Percentiles rank a stretch among this genome's conserved stretches.
Evolutionary conservation across 1,284 basidiomycete genomes (phyloP).

Genomic region (Rhodotorula sp.): DNA sequence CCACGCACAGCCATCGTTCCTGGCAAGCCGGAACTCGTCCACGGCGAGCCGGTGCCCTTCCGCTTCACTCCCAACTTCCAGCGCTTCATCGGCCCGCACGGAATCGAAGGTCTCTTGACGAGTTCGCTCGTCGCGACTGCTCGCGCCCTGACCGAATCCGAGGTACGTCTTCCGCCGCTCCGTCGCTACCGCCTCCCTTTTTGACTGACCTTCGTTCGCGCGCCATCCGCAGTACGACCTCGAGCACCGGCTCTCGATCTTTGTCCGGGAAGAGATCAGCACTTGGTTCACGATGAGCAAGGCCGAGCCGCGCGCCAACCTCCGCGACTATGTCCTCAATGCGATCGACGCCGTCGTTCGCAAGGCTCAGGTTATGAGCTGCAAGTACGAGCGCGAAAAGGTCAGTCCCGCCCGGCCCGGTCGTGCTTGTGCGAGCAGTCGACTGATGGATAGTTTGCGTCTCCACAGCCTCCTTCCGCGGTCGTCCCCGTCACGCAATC

Average conservation of each 20-base stretch:
- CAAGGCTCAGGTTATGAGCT: slow-evolving; percentile 78
- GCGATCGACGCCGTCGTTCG: slow-evolving; percentile 81
- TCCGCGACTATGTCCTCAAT: slow-evolving; percentile 66
- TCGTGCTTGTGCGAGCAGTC: neutral
- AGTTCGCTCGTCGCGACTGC: slow-evolving; percentile 88
- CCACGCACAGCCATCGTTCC: slow-evolving; percentile 51
- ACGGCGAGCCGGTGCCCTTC: slow-evolving; percentile 87
- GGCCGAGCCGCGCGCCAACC: slow-evolving; percentile 53
- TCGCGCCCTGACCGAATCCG: slow-evolving; percentile 83
- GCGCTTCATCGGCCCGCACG: slow-evolving; percentile 81
- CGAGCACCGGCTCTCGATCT: slow-evolving; percentile 82
- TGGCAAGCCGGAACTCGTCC: slow-evolving; percentile 43
- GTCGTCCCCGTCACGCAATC: slow-evolving; percentile 69
- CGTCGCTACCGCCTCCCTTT: neutral
- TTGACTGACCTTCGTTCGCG: slow-evolving; percentile 10
- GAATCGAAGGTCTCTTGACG: slow-evolving; percentile 85
- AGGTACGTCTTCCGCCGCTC: slow-evolving; percentile 59
- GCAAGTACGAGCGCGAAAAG: slow-evolving; percentile 76
- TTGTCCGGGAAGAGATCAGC: slow-evolving; percentile 88
- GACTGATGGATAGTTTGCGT: neutral
- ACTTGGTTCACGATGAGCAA: slow-evolving; percentile 58
- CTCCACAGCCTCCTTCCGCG: slow-evolving; percentile 49
- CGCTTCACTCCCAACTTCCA: slow-evolving; percentile 96
- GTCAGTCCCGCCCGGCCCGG: slow-evolving; percentile 52
- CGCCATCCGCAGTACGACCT: slow-evolving; percentile 68